Conservation (phyloP, 176 grass and related monocot species). For the Sorghum bicolor region Sorghum_bicolor_NCBIv3 NC_012870.2:13278501-13279000, state of each 20-base stretch:
- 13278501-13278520: too few species aligned
- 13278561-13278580: slow-evolving; percentile 85
- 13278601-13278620: slow-evolving; percentile 67
- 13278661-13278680: slow-evolving; percentile 63
- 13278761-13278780: neutral
- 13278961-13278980: neutral
- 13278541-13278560: slow-evolving; percentile 50
- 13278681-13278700: slow-evolving; percentile 79
- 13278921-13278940: slow-evolving; percentile 87
- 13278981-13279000: neutral
- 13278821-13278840: neutral
- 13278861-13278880: slow-evolving; percentile 8
- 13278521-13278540: neutral
- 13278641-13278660: slow-evolving; percentile 68
- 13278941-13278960: slow-evolving; percentile 46
- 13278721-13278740: slow-evolving; percentile 88
- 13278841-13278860: neutral
- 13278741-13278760: slow-evolving; percentile 81
- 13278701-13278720: slow-evolving; percentile 74
- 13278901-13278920: slow-evolving; percentile 78
- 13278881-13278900: slow-evolving; percentile 65
- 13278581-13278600: slow-evolving; percentile 89
- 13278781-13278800: neutral
- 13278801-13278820: neutral
- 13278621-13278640: slow-evolving; percentile 12